Evolutionary conservation across 331 rosid genomes (phyloP), one percentile per base, ranked within the genome.

Genomic region (Cydonia oblonga): DNA sequence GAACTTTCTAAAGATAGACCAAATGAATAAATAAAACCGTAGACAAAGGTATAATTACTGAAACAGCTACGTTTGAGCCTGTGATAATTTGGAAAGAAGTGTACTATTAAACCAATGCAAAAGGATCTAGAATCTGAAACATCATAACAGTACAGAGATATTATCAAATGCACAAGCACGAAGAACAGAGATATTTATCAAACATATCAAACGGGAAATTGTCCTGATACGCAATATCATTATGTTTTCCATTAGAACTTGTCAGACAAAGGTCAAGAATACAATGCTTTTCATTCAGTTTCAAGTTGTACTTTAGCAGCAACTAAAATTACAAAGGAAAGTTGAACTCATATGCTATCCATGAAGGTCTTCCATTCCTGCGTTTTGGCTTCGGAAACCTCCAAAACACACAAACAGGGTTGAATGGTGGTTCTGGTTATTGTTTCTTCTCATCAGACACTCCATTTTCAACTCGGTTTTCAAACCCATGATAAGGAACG

Each of bases 401-500:
- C 26, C 51, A n/a, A 4, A 32, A 20, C 44, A 63, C 73, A 58
- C 67, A 15, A 51, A 19, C 63, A 74, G 44, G 68, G 78, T 82
- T n/a, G 74, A 72, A 62, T 25, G 38, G 35, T 23, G 58, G 69
- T 72, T 18, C 57, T 67, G 61, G 62, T 75, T 77, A 81, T 38
- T 81, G 64, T 73, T 89, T 88, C 80, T 88, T 93, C 83, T 87
- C 96, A 28, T 28, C 76, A 14, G 91, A 75, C 23, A 75, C 91
- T 72, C 83, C 92, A 74, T 88, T 88, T 78, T 88, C 96, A 56
- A 74, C 86, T 75, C 70, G 82, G 80, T 80, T 86, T 40, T 95
- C 96, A 72, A 89, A 89, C 68, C 87, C 87, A 60, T 88, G 92
- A 79, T 91, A 90, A 58, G 96, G 96, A 79, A 86, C 96, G 81